phyloP scores from a whole-genome alignment of 208 protist species.

The Zelonia costaricensis region DNA sequence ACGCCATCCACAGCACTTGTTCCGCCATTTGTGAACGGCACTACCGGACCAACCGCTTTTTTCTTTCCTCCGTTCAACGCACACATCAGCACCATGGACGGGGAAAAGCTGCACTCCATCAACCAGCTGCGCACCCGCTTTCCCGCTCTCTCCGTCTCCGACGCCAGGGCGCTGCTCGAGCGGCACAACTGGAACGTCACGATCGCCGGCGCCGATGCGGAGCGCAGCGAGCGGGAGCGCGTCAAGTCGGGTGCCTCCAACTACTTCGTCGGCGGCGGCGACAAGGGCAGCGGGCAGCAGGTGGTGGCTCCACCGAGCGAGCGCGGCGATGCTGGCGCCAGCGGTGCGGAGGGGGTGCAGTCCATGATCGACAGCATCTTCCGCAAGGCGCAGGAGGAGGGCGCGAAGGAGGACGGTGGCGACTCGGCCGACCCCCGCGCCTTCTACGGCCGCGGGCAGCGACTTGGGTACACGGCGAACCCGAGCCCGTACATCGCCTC shows the following conservation, averaged over 20 bases:
- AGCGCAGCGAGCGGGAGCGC: slow-evolving; percentile 18
- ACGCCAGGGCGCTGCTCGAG: slow-evolving; percentile 33
- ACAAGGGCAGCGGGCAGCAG: slow-evolving; percentile 54
- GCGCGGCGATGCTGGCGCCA: not conserved
- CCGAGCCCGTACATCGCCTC: slow-evolving; percentile 70
- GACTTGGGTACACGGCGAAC: slow-evolving; percentile 70
- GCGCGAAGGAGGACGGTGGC: slow-evolving; percentile 7
- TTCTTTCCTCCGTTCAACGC: not conserved
- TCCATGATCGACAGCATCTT: slow-evolving; percentile 42
- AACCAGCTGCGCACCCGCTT: slow-evolving; percentile 41
- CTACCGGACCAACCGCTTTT: too few species aligned
- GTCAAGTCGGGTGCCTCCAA: slow-evolving; percentile 3
- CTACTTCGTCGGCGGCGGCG: slow-evolving; percentile 63
- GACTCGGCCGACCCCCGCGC: slow-evolving; percentile 28
- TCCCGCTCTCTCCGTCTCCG: slow-evolving; percentile 31
- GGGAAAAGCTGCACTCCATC: slow-evolving; percentile 29
- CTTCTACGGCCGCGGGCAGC: slow-evolving; percentile 74
- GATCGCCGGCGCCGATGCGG: slow-evolving; percentile 30
- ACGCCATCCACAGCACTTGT: too few species aligned
- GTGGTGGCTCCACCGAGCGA: slow-evolving; percentile 36
- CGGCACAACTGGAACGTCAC: slow-evolving; percentile 40
- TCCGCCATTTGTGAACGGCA: too few species aligned
- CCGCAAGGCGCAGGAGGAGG: slow-evolving; percentile 31
- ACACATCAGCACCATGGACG: slow-evolving; percentile 20
- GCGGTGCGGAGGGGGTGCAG: slow-evolving; percentile 1